Evolutionary conservation across 768 basidiomycete genomes (phyloP).

Genomic region (Naganishia antarctica): DNA sequence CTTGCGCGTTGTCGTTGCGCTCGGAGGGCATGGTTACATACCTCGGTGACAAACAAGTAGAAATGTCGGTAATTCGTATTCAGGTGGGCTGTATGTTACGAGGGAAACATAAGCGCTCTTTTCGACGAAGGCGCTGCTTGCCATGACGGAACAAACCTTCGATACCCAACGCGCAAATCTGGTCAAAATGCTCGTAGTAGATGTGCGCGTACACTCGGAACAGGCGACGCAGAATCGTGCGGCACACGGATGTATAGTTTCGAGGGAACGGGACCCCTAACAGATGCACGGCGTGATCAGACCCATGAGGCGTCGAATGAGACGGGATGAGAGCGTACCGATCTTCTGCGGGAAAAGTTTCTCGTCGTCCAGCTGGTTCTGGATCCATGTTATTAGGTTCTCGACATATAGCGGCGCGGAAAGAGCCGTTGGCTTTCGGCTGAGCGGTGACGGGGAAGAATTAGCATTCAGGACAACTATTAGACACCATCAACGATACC

Average conservation of each 20-base stretch:
- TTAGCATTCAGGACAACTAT: slow-evolving; percentile 55
- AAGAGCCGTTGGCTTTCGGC: slow-evolving; percentile 46
- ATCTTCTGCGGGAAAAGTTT: slow-evolving; percentile 89
- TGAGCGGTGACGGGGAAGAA: slow-evolving; percentile 1
- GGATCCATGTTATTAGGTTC: slow-evolving; percentile 97
- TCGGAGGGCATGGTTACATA: no score
- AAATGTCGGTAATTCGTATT: slow-evolving; percentile 99
- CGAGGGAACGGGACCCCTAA: slow-evolving; percentile 83
- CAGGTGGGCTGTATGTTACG: slow-evolving; percentile 66
- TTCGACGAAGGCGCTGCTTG: not conserved
- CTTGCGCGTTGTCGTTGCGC: no score
- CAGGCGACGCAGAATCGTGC: slow-evolving; percentile 82
- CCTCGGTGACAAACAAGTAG: slow-evolving; percentile 94
- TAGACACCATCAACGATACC: slow-evolving; percentile 17
- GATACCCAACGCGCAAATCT: slow-evolving; percentile 94
- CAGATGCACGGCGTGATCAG: not conserved
- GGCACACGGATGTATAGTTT: slow-evolving; percentile 82
- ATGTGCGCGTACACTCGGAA: slow-evolving; percentile 98
- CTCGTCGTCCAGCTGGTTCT: slow-evolving; percentile 86
- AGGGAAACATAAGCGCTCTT: not conserved
- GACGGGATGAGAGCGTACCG: slow-evolving; percentile 54
- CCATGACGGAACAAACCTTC: slow-evolving; percentile 65
- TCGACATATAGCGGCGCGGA: slow-evolving; percentile 75
- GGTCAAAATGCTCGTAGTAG: slow-evolving; percentile 98
- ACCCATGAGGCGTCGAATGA: not conserved